Conservation (phyloP, 2,329 filamentous ascomycete genomes). For the Cylindrodendrum hubeiense region DNA sequence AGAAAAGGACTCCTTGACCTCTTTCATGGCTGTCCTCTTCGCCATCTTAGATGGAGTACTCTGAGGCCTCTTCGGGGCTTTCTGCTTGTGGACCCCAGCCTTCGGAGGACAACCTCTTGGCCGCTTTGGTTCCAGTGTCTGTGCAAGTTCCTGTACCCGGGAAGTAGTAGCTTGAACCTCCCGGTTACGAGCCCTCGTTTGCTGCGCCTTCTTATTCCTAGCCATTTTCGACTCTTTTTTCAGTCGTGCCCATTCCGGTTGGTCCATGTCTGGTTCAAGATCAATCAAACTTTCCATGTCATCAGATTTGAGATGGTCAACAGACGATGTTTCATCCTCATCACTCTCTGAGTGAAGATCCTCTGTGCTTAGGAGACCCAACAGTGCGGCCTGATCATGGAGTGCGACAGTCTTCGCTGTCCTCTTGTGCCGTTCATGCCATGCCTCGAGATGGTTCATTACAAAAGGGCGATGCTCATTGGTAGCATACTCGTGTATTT, state of each 20-base stretch:
- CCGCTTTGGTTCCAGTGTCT: neutral
- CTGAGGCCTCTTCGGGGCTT: neutral
- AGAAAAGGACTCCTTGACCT: neutral
- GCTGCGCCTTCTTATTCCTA: neutral
- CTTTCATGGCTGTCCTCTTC: neutral
- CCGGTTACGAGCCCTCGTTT: neutral
- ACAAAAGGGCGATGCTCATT: neutral
- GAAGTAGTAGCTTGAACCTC: neutral
- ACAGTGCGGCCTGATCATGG: neutral
- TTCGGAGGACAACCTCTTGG: neutral
- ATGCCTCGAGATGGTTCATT: neutral
- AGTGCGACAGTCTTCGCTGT: no score
- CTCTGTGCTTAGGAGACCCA: neutral
- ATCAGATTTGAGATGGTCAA: neutral
- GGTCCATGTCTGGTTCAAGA: neutral
- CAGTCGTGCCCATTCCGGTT: neutral
- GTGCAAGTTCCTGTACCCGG: neutral
- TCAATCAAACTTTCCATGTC: neutral
- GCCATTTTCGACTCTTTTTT: neutral
- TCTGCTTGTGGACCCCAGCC: neutral
- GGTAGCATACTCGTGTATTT: neutral
- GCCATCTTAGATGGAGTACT: neutral
- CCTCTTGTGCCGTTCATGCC: neutral
- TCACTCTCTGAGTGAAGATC: neutral
- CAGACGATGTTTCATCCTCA: neutral